Evolutionary conservation across 768 basidiomycete species (phyloP), one percentile per base, ranked within the genome.

Genomic region (Terana coerulea): DNA sequence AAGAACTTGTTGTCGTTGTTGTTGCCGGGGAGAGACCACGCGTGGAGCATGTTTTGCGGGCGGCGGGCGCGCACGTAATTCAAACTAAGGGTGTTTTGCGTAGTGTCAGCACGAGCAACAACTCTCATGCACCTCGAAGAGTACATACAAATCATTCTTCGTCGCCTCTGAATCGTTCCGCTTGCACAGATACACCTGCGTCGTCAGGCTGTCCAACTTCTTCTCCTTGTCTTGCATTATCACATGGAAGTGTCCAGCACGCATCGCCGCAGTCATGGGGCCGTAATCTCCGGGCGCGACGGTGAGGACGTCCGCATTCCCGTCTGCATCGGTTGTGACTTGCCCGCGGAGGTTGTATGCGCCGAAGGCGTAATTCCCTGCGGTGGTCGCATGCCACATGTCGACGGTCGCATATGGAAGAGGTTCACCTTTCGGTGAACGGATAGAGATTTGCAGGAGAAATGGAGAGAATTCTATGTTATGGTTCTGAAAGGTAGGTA

Each of bases 371-470:
- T 65, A 65, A 11, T 17, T 29, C 8, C 64, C 64, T 6, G 46
- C 49, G 36, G 37, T 44, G 45, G 57, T 57, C 5, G 64, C 61
- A 17, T 64, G 63, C 64, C 64, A 65, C 55, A 53, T 56, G 49
- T 65, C 60, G 29, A 65, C 24, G 11, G 14, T 26, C 1, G 59
- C 59, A 41, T 59, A 30, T 14, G 60, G 54, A 2, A 62, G 25
- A 2, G 62, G 62, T 9, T 61, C 55, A 39, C 64, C 62, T 14
- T 60, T 54, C 12, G 53, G 47, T 36, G 58, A 54, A 41, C 51
- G 57, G 40, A 65, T 49, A 1, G 35, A 36, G 35, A 46, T 10
- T 14, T 33, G 31, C 9, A 46, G 30, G 17, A 46, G 30, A 22
- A 57, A 61, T 0, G 60, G 59, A 1, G 47, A 43, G 39, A 19